A percentile compares a stretch with the other conserved stretches of the same genome.
Evolutionary conservation across 2,329 filamentous ascomycete genomes (phyloP).

Genomic region (Diplodia intermedia): DNA sequence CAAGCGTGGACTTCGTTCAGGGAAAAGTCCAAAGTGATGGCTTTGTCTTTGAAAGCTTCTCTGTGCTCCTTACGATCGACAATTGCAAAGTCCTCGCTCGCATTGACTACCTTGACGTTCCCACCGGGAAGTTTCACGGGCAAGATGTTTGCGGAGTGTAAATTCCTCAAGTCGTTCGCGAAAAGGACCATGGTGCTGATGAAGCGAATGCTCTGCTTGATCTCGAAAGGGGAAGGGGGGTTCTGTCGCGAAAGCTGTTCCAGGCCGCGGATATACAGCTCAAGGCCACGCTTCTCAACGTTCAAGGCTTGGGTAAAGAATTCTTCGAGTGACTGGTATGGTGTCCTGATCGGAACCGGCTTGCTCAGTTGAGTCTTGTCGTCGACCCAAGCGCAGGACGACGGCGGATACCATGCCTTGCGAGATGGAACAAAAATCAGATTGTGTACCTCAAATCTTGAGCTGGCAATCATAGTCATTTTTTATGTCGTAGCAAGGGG

Average conservation of each 20-base stretch:
- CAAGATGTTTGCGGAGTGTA: not conserved
- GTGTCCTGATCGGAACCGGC: not conserved
- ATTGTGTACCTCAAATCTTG: not conserved
- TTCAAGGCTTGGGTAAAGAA: not conserved
- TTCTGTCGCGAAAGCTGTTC: not conserved
- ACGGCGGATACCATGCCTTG: not conserved
- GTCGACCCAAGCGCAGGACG: not conserved
- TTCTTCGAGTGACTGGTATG: not conserved
- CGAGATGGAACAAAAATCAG: not conserved
- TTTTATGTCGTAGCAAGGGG: not conserved
- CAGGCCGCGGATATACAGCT: not conserved
- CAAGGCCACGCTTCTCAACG: not conserved
- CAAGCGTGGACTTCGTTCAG: not conserved
- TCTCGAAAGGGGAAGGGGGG: not conserved
- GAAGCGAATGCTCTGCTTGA: not conserved
- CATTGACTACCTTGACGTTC: not conserved
- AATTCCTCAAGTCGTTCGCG: not conserved
- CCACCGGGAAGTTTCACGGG: not conserved
- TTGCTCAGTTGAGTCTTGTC: not conserved
- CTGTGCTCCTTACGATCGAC: conserved; percentile 1
- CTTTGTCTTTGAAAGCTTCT: not conserved
- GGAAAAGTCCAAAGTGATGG: not conserved
- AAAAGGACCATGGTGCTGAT: not conserved
- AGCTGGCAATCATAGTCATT: not conserved
- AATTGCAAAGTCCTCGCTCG: conserved; percentile 1